Conservation (phyloP, 768 basidiomycete genomes). For the Pleurotus salmoneostramineus region DNA sequence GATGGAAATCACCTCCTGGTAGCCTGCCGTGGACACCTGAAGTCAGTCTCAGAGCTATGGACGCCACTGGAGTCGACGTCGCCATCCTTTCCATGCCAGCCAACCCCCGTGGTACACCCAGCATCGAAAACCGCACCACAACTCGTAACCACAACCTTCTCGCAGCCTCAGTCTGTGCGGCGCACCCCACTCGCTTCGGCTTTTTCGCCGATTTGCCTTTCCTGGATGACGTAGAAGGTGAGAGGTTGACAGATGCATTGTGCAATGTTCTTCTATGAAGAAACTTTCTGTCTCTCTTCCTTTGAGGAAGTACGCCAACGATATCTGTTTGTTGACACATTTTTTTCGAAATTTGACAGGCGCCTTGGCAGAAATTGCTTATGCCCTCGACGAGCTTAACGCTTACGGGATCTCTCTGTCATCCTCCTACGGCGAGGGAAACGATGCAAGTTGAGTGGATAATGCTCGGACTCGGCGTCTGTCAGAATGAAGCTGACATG, state of each 20-base stretch:
- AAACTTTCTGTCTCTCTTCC: no score
- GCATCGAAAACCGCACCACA: constrained; percentile 33
- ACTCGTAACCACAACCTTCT: constrained; percentile 45
- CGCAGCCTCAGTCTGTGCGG: constrained; percentile 42
- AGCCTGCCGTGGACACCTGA: constrained; percentile 65
- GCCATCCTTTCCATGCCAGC: constrained; percentile 70
- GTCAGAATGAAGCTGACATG: neutral
- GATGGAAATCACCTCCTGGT: constrained; percentile 60
- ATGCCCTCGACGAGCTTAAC: constrained; percentile 54
- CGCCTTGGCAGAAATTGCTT: constrained; percentile 54
- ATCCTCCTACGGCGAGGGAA: constrained; percentile 62
- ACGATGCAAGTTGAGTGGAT: constrained; percentile 42
- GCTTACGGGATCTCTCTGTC: constrained; percentile 65
- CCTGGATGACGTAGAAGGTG: constrained; percentile 60
- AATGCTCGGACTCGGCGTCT: neutral
- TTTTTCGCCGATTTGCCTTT: constrained; percentile 69
- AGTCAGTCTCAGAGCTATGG: constrained; percentile 60
- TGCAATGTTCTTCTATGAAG: neutral
- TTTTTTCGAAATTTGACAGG: constrained; percentile 32
- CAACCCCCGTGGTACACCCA: constrained; percentile 32
- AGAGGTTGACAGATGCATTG: neutral
- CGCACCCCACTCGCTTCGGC: constrained; percentile 55
- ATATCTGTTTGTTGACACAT: neutral
- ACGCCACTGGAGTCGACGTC: constrained; percentile 48
- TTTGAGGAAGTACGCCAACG: no score